phyloP scores from a whole-genome alignment of 306 rosid genomes.

The Pachyrhizus erosus region DNA sequence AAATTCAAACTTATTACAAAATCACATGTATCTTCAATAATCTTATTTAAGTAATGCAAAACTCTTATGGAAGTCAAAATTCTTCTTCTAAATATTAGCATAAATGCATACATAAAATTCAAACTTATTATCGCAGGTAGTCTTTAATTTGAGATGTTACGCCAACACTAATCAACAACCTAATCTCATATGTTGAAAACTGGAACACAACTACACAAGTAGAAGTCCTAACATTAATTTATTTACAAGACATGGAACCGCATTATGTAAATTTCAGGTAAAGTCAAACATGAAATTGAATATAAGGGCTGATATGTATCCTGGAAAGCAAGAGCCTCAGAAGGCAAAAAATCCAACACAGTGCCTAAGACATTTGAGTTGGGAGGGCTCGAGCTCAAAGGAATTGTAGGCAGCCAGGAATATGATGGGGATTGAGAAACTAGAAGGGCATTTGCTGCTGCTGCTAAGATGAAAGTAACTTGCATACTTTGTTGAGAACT shows the following conservation, averaged over 20 bases:
- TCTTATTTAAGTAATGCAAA: no score
- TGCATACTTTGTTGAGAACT: neutral
- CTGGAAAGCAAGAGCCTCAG: neutral
- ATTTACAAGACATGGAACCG: neutral
- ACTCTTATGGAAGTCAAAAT: no score
- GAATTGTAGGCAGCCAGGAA: conserved; percentile 13
- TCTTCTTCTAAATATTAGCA: no score
- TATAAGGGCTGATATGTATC: neutral
- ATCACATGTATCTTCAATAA: no score
- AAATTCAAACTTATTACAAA: no score
- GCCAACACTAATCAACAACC: neutral
- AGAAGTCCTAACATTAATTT: neutral
- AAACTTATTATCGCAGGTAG: no score
- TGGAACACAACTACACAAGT: neutral
- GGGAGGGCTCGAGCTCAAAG: neutral
- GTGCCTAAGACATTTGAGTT: neutral
- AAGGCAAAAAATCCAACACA: neutral
- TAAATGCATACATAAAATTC: no score
- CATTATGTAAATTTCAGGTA: neutral
- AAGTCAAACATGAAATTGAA: neutral
- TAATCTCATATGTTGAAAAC: neutral
- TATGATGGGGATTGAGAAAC: conserved; percentile 3
- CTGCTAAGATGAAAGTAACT: neutral
- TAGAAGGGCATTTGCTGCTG: neutral
- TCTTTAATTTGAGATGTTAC: no score